Percentiles rank a stretch among this genome's conserved stretches.
Evolutionary conservation across 805 yeast species (phyloP).

Genomic region (Saitoella complicata): DNA sequence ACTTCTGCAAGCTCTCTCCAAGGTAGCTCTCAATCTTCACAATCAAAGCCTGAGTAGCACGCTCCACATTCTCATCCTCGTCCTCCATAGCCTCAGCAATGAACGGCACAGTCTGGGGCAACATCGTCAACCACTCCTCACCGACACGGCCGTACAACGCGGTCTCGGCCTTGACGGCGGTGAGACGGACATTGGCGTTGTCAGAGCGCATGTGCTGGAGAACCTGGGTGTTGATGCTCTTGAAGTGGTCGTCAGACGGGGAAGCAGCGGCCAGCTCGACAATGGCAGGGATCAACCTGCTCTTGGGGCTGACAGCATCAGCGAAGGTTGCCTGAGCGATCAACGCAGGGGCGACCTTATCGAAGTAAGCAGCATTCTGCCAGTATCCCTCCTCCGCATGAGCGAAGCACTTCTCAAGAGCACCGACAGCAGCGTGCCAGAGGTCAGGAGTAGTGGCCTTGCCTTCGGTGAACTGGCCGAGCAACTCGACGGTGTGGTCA

Average conservation of each 20-base stretch:
- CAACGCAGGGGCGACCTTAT: conserved; percentile 44
- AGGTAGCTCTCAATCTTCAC: conserved; percentile 80
- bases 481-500: conserved; percentile 47
- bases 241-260: conserved; percentile 44
- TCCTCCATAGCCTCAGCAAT: conserved; percentile 92
- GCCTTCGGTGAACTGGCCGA: conserved; percentile 28
- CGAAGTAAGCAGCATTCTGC: conserved; percentile 78
- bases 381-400: conserved; percentile 90
- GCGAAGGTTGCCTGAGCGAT: conserved; percentile 38
- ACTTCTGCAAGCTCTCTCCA: conserved; percentile 78
- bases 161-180: conserved; percentile 71
- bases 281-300: conserved; percentile 50
- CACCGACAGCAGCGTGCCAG: conserved; percentile 37
- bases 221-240: conserved; percentile 47
- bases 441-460: conserved; percentile 31
- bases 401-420: background rate
- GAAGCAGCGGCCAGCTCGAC: conserved; percentile 59
- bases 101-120: conserved; percentile 89
- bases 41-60: conserved; percentile 83
- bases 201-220: conserved; percentile 41
- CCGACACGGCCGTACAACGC: conserved; percentile 79
- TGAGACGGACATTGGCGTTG: conserved; percentile 28
- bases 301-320: conserved; percentile 52
- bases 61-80: conserved; percentile 84
- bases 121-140: conserved; percentile 77